These are phyloP conservation scores for Penicillium atrosanguineum DNA, from an alignment of 495 filamentous ascomycete genomes.

Conservation along the genomic window DNA sequence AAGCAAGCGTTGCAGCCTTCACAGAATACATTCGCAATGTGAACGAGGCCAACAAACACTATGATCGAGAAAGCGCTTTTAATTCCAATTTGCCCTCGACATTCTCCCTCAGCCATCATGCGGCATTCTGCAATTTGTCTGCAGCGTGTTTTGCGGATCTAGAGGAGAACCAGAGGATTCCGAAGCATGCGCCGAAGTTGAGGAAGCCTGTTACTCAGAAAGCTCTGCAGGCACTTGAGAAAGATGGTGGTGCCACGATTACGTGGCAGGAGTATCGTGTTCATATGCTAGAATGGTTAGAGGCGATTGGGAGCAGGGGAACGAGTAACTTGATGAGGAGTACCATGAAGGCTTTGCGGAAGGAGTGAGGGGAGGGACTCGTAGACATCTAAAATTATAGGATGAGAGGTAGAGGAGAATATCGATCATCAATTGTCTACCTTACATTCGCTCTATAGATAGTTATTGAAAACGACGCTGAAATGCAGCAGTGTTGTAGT, in stretches of 20 bases:
- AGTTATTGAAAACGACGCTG: conserved; percentile 11
- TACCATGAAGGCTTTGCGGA: conserved; percentile 72
- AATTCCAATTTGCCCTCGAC: conserved; percentile 49
- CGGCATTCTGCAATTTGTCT: conserved; percentile 61
- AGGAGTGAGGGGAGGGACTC: conserved; percentile 23
- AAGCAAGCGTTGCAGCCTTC: conserved; percentile 46
- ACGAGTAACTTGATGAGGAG: conserved; percentile 74
- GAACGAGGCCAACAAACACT: conserved; percentile 32
- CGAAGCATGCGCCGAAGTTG: conserved; percentile 53
- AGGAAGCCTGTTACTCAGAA: conserved; percentile 74
- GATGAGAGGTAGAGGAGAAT: background rate
- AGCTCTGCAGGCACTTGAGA: conserved; percentile 58
- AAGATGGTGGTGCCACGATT: conserved; percentile 66
- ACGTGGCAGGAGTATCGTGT: conserved; percentile 73
- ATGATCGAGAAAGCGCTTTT: conserved; percentile 40
- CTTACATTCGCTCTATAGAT: background rate
- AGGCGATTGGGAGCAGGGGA: conserved; percentile 61
- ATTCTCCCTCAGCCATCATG: conserved; percentile 71
- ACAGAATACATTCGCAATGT: conserved; percentile 41
- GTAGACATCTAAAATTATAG: background rate
- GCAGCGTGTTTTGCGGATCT: conserved; percentile 61
- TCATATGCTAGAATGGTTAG: conserved; percentile 69
- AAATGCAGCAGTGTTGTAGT: conserved; percentile 10
- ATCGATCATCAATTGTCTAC: background rate
- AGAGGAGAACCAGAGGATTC: conserved; percentile 58